Conservation (phyloP, 768 basidiomycete genomes). For the Chalciporus pseudorubinellus region DNA sequence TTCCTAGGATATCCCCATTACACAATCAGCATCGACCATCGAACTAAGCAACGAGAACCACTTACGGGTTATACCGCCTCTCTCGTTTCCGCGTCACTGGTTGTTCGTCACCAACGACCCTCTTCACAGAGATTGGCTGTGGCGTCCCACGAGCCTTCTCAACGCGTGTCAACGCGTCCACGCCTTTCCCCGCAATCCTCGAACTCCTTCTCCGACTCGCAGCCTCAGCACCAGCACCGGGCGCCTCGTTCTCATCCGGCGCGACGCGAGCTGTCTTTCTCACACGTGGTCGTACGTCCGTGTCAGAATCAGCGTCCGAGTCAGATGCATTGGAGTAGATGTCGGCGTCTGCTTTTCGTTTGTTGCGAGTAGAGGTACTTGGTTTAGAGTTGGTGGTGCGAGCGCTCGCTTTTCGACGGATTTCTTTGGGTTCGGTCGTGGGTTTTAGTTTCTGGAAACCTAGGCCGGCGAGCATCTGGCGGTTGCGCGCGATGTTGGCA, state of each 20-base stretch:
- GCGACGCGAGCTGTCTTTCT: constrained; percentile 14
- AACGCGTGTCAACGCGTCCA: constrained; percentile 45
- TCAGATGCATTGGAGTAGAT: constrained; percentile 18
- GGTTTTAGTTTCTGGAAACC: constrained; percentile 43
- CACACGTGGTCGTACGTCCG: constrained; percentile 19
- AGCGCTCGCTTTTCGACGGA: constrained; percentile 21
- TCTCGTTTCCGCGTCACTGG: constrained; percentile 23
- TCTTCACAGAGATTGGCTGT: constrained; percentile 39
- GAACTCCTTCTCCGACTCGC: constrained; percentile 59
- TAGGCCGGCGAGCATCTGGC: constrained; percentile 39
- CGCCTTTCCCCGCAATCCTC: constrained; percentile 56
- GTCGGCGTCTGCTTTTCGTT: constrained; percentile 38
- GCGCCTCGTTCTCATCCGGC: constrained; percentile 20
- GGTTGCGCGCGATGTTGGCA: constrained; percentile 43
- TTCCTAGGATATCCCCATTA: constrained; percentile 55
- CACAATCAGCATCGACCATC: constrained; percentile 24
- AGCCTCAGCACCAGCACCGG: not conserved
- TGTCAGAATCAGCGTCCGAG: constrained; percentile 18
- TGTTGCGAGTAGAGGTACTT: constrained; percentile 25
- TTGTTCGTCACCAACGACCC: constrained; percentile 35
- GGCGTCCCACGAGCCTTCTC: constrained; percentile 36
- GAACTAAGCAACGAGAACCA: not conserved
- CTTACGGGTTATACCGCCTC: constrained; percentile 36
- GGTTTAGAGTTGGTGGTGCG: not conserved
- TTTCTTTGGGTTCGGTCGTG: constrained; percentile 46